These are phyloP conservation scores for Solanum hybrid DNA, from an alignment of 305 asterid species.

Conservation along the genomic window DNA sequence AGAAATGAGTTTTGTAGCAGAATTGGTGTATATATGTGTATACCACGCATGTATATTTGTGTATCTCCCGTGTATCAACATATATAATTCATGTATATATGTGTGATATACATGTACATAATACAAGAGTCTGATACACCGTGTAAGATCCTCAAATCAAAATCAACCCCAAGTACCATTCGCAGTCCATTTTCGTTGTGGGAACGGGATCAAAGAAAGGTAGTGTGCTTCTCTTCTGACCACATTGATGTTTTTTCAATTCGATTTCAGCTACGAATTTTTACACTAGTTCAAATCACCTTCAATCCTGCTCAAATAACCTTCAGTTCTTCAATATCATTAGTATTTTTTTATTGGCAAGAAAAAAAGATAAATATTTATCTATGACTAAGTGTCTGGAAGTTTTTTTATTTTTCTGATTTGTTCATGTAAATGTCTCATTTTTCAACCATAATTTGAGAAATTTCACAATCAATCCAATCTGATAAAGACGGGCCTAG, in stretches of 20 bases:
- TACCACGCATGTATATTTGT: too few relatives aligned
- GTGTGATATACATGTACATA: too few relatives aligned
- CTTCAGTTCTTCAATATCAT: background rate
- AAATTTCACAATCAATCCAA: background rate
- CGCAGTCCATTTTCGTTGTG: background rate
- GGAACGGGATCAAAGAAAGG: background rate
- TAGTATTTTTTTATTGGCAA: background rate
- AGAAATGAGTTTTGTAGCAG: background rate
- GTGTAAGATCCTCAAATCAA: background rate
- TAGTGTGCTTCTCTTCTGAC: background rate
- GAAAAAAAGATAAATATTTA: too few relatives aligned
- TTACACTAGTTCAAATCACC: background rate
- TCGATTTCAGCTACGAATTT: background rate
- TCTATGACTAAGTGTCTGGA: background rate
- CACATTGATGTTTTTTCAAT: background rate
- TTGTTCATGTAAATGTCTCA: background rate
- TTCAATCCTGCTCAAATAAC: background rate
- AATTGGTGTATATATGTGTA: background rate
- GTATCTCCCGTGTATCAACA: background rate
- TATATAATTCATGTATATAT: background rate
- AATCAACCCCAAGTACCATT: too few relatives aligned
- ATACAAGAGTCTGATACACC: background rate
- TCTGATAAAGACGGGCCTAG: background rate
- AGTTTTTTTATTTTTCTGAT: background rate
- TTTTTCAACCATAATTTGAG: background rate